Percentiles rank a stretch among this genome's conserved stretches.
phyloP scores from a whole-genome alignment of 495 filamentous ascomycete species.

The Penicillium bialowiezense region DNA sequence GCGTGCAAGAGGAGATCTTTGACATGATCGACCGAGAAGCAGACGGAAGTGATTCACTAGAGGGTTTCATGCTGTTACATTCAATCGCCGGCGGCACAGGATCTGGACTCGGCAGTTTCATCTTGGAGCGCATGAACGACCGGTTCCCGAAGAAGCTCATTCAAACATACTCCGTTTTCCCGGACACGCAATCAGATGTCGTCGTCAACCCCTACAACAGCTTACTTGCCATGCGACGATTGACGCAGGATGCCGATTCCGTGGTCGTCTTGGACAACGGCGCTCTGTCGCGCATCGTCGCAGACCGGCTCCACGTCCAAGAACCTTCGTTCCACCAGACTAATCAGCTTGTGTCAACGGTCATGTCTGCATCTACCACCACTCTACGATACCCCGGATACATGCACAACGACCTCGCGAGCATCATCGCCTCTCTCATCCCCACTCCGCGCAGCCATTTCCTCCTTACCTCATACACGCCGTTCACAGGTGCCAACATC shows the following conservation, averaged over 20 bases:
- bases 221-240: conserved; percentile 80
- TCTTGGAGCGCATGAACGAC: conserved; percentile 96
- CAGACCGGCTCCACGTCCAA: conserved; percentile 89
- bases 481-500: conserved; percentile 92
- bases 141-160: conserved; percentile 98
- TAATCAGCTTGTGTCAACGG: conserved; percentile 94
- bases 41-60: conserved; percentile 94
- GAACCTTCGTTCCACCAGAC: conserved; percentile 95
- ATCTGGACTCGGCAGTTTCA: conserved; percentile 88
- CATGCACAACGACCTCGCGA: conserved; percentile 98
- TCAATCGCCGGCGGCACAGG: conserved; percentile 97
- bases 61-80: conserved; percentile 98
- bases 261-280: conserved; percentile 98
- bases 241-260: conserved; percentile 95
- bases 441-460: conserved; percentile 97
- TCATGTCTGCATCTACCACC: conserved; percentile 97
- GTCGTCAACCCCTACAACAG: conserved; percentile 99
- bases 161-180: conserved; percentile 98
- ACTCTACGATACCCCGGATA: conserved; percentile 96
- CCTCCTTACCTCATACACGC: conserved; percentile 96
- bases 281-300: conserved; percentile 88
- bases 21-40: conserved; percentile 99
- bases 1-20: conserved; percentile 93
- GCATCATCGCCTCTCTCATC: conserved; percentile 92
- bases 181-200: conserved; percentile 85